Evolutionary conservation across 1,139 yeast species (phyloP).

Genomic region (Debaryomycetaceae sp.): DNA sequence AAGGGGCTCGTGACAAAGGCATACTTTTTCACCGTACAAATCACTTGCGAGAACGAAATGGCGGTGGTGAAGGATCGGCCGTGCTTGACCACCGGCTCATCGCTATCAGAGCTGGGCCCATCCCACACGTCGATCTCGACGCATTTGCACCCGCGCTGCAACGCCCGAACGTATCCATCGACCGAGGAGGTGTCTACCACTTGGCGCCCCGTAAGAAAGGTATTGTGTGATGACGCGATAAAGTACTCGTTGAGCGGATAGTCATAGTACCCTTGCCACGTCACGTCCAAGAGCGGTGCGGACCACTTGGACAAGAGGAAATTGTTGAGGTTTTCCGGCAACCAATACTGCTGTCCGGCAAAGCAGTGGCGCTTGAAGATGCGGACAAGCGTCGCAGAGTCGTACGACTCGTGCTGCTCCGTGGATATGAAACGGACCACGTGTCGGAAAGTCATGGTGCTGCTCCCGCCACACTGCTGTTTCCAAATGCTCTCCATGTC

Average conservation of each 20-base stretch:
- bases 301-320: constrained; percentile 39
- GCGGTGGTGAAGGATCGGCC: constrained; percentile 76
- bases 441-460: constrained; percentile 30
- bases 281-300: constrained; percentile 17
- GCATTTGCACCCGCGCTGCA: constrained; percentile 88
- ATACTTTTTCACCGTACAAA: constrained; percentile 64
- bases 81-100: constrained; percentile 81
- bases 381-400: constrained; percentile 16
- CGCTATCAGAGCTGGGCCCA: constrained; percentile 25
- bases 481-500: constrained; percentile 23
- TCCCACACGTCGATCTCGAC: constrained; percentile 96
- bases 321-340: constrained; percentile 41
- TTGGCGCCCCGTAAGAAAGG: constrained; percentile 82
- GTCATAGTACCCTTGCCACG: constrained; percentile 29
- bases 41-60: constrained; percentile 58
- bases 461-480: constrained; percentile 12
- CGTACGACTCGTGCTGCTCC: constrained; percentile 39
- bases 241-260: constrained; percentile 77
- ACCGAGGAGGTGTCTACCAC: constrained; percentile 85
- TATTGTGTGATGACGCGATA: constrained; percentile 90
- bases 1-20: constrained; percentile 77
- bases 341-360: constrained; percentile 18
- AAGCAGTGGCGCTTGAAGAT: constrained; percentile 37
- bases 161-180: constrained; percentile 81
- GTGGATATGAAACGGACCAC: constrained; percentile 38